Conservation (phyloP, 805 yeast genomes). For the Ogataea parapolymorpha region DNA sequence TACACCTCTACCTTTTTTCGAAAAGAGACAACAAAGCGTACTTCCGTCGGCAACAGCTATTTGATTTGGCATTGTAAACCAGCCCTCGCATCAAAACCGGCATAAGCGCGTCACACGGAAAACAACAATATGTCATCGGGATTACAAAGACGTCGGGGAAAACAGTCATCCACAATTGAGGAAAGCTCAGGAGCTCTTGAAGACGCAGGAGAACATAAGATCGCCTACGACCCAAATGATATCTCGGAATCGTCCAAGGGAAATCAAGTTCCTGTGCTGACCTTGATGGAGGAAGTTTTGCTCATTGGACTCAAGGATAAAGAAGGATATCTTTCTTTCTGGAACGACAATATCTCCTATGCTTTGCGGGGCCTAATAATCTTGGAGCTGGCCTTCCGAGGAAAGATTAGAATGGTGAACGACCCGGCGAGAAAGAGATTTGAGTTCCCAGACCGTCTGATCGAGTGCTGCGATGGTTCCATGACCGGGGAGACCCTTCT, state of each 20-base stretch:
- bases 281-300: slow-evolving; percentile 95
- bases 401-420: slow-evolving; percentile 81
- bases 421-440: slow-evolving; percentile 90
- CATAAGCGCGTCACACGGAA: background rate
- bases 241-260: slow-evolving; percentile 39
- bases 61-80: background rate
- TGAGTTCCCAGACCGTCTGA: slow-evolving; percentile 80
- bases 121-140: slow-evolving; percentile 41
- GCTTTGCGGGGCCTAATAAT: slow-evolving; percentile 93
- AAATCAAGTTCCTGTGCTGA: slow-evolving; percentile 62
- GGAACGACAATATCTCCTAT: slow-evolving; percentile 97
- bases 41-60: background rate
- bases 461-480: slow-evolving; percentile 80
- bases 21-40: slow-evolving; percentile 11
- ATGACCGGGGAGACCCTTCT: slow-evolving; percentile 93
- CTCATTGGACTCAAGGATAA: slow-evolving; percentile 91
- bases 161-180: slow-evolving; percentile 21
- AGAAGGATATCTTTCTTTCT: slow-evolving; percentile 93
- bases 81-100: background rate
- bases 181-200: slow-evolving; percentile 16
- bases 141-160: slow-evolving; percentile 69
- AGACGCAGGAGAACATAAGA: slow-evolving; percentile 42
- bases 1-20: slow-evolving; percentile 1
- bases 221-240: slow-evolving; percentile 81
- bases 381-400: slow-evolving; percentile 88